Percentiles rank a stretch among this genome's conserved stretches.
These are phyloP conservation scores for Phanerodontia chrysosporium DNA, from an alignment of 768 basidiomycete genomes.

Conservation along the genomic window DNA sequence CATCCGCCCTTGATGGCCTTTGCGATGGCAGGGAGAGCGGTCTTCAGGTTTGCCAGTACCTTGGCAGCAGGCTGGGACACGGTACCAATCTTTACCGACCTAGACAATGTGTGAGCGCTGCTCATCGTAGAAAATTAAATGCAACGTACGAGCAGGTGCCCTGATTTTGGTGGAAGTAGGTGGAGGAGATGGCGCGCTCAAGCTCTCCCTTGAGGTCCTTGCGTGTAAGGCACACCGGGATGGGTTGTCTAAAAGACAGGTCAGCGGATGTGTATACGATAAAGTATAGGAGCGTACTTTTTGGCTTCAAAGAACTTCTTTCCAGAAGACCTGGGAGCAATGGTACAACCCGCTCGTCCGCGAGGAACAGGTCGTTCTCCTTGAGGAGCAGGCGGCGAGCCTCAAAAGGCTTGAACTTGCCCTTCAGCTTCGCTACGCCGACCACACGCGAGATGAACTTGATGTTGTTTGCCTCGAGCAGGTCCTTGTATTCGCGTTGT, in stretches of 20 bases:
- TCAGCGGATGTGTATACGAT: conserved; percentile 2
- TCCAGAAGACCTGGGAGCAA: conserved; percentile 79
- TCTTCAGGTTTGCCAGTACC: conserved; percentile 72
- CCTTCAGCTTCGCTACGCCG: conserved; percentile 87
- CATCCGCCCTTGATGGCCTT: conserved; percentile 73
- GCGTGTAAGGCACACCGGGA: conserved; percentile 84
- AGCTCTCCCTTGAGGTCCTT: conserved; percentile 92
- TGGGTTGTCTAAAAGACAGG: conserved; percentile 67
- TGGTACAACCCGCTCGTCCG: conserved; percentile 88
- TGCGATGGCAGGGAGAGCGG: conserved; percentile 72
- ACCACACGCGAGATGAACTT: conserved; percentile 91
- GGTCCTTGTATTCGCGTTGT: conserved; percentile 93
- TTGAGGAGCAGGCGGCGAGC: conserved; percentile 78
- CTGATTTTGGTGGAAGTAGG: conserved; percentile 92
- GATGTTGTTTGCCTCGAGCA: conserved; percentile 71
- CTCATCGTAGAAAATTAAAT: background rate
- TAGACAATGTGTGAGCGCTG: conserved; percentile 25
- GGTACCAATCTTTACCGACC: conserved; percentile 80
- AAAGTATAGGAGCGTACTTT: conserved; percentile 56
- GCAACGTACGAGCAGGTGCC: conserved; percentile 85
- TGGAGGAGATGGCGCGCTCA: conserved; percentile 88
- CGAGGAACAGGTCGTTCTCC: conserved; percentile 90
- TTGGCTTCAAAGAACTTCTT: conserved; percentile 92
- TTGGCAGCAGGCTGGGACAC: conserved; percentile 71
- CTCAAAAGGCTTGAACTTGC: conserved; percentile 85